phyloP scores from a whole-genome alignment of 129 eudicot genomes.

The Logfia minima region DNA sequence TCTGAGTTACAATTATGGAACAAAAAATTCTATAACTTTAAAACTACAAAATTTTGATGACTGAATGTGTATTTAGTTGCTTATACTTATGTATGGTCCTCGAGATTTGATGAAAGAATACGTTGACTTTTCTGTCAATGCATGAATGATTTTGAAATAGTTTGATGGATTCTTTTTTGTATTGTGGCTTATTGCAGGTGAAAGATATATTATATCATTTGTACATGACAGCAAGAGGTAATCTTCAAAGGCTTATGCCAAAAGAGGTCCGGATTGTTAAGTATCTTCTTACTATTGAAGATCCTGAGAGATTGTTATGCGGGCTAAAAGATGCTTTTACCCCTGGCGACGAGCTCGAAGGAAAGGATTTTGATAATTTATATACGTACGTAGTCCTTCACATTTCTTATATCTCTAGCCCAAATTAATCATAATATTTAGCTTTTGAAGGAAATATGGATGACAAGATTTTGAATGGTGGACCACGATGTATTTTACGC shows the following conservation, averaged over 20 bases:
- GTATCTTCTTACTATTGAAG: constrained; percentile 71
- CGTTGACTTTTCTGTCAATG: constrained; percentile 5
- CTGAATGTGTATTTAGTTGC: not conserved
- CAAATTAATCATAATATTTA: not conserved
- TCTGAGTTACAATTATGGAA: not conserved
- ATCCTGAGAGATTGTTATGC: constrained; percentile 64
- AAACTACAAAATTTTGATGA: not conserved
- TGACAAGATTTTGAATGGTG: not conserved
- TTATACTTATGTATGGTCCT: not conserved
- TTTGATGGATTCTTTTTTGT: constrained; percentile 15
- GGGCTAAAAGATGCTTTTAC: constrained; percentile 78
- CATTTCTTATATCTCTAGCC: not conserved
- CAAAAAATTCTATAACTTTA: not conserved
- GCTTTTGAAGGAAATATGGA: not conserved
- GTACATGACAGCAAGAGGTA: constrained; percentile 64
- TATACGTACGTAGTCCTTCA: constrained; percentile 65
- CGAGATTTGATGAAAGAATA: not conserved
- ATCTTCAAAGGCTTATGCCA: constrained; percentile 77
- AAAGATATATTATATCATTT: constrained; percentile 73
- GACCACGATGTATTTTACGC: not conserved
- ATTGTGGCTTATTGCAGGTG: constrained; percentile 43
- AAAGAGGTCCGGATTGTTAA: constrained; percentile 73
- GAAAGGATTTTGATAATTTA: constrained; percentile 55
- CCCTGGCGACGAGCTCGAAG: constrained; percentile 77
- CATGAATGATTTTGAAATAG: not conserved